phyloP scores from a whole-genome alignment of 2,329 filamentous ascomycete species.

The Aspergillus sp. region DNA sequence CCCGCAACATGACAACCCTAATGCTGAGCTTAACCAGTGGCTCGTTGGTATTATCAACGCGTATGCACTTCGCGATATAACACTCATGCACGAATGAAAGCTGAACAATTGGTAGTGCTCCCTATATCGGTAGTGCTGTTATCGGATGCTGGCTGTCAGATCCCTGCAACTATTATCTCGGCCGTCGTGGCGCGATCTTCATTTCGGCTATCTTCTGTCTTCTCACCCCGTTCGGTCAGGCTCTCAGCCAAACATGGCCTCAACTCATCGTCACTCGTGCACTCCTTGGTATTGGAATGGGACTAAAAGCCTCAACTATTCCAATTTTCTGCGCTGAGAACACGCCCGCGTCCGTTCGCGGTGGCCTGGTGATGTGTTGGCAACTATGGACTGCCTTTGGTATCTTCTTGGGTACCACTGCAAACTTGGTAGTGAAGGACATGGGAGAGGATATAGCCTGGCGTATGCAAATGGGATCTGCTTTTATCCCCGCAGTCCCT shows the following conservation, averaged over 20 bases:
- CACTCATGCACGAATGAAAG: conserved; percentile 16
- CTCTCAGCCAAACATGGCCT: conserved; percentile 58
- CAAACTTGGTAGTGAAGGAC: conserved; percentile 64
- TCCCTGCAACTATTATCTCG: conserved; percentile 58
- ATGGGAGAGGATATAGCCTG: conserved; percentile 59
- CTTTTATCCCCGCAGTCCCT: conserved; percentile 65
- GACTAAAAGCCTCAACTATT: conserved; percentile 58
- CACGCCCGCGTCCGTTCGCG: conserved; percentile 55
- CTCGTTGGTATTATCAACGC: conserved; percentile 68
- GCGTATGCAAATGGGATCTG: conserved; percentile 64
- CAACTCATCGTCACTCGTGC: conserved; percentile 58
- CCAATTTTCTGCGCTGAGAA: conserved; percentile 58
- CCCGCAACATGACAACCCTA: conserved; percentile 36
- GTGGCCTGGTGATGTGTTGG: conserved; percentile 58
- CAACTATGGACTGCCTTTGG: conserved; percentile 59
- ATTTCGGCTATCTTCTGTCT: conserved; percentile 64
- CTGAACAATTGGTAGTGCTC: conserved; percentile 35
- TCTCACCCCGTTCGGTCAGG: conserved; percentile 68
- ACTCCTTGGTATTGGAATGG: conserved; percentile 63
- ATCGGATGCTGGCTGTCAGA: conserved; percentile 69
- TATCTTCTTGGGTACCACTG: conserved; percentile 66
- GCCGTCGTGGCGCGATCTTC: conserved; percentile 66
- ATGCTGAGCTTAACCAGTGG: conserved; percentile 51
- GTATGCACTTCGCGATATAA: conserved; percentile 30
- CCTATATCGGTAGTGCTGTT: conserved; percentile 53